Conservation (phyloP, 2,329 filamentous ascomycete species). For the Sporothrix pseudoabietina region DNA sequence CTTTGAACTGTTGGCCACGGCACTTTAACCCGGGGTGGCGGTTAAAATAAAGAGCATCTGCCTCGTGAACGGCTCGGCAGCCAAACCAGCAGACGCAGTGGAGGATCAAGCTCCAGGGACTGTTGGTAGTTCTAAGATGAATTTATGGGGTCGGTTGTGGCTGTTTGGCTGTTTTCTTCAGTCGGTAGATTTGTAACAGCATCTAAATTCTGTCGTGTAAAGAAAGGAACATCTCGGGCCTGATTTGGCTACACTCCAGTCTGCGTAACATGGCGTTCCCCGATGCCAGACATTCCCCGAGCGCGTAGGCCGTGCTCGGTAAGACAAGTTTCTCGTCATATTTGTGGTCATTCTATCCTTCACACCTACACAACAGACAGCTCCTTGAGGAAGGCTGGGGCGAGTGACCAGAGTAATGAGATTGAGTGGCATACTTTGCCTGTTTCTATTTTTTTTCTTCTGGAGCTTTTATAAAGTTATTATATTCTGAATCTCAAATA, state of each 20-base stretch:
- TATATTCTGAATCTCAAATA: too few species aligned
- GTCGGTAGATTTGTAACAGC: too few species aligned
- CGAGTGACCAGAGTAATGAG: not conserved
- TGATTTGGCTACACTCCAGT: not conserved
- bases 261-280: not conserved
- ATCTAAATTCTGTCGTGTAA: not conserved
- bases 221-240: not conserved
- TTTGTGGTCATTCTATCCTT: not conserved
- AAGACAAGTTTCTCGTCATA: not conserved
- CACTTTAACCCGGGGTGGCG: not conserved
- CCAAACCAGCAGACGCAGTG: not conserved
- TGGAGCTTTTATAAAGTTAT: too few species aligned
- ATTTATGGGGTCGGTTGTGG: not conserved
- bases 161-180: not conserved
- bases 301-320: conserved; percentile 13
- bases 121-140: not conserved
- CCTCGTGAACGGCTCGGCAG: not conserved
- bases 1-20: not conserved
- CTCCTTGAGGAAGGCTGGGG: not conserved
- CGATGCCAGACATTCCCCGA: conserved; percentile 15
- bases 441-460: too few species aligned
- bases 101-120: not conserved
- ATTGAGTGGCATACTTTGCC: too few species aligned
- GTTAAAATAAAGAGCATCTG: not conserved
- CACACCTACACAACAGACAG: not conserved